phyloP scores from a whole-genome alignment of 2,329 filamentous ascomycete genomes.

The Dactylellina leptospora region DNA sequence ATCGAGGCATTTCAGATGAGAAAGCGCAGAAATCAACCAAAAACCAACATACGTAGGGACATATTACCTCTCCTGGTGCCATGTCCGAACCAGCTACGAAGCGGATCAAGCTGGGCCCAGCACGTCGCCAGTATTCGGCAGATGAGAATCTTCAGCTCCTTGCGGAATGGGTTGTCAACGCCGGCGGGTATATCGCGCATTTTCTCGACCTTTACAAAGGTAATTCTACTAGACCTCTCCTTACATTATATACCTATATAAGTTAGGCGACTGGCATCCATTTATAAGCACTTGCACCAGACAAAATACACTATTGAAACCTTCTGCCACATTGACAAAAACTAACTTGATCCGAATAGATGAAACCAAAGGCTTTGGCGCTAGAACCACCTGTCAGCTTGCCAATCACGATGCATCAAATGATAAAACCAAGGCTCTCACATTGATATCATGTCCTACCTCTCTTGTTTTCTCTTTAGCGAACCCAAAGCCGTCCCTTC shows the following conservation, averaged over 20 bases:
- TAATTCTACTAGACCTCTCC: too few species aligned
- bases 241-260: too few species aligned
- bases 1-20: too few species aligned
- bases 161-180: slow-evolving; percentile 36
- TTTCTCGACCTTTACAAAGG: slow-evolving; percentile 34
- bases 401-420: not conserved
- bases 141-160: slow-evolving; percentile 31
- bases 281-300: not conserved
- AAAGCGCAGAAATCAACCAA: too few species aligned
- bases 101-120: slow-evolving; percentile 11
- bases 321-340: too few species aligned
- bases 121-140: slow-evolving; percentile 15
- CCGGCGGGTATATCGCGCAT: slow-evolving; percentile 30
- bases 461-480: slow-evolving; percentile 41
- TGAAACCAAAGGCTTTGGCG: slow-evolving; percentile 23
- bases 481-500: slow-evolving; percentile 29
- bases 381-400: slow-evolving; percentile 4
- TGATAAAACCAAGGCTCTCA: not conserved
- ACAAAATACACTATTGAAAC: too few species aligned
- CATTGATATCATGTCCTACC: slow-evolving; percentile 30
- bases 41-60: too few species aligned
- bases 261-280: too few species aligned
- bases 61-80: too few species aligned
- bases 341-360: slow-evolving; percentile 19
- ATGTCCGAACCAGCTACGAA: slow-evolving; percentile 37